Percentiles rank a stretch among this genome's conserved stretches.
phyloP scores from a whole-genome alignment of 2,329 filamentous ascomycete species.

The Stenocarpella maydis region DNA sequence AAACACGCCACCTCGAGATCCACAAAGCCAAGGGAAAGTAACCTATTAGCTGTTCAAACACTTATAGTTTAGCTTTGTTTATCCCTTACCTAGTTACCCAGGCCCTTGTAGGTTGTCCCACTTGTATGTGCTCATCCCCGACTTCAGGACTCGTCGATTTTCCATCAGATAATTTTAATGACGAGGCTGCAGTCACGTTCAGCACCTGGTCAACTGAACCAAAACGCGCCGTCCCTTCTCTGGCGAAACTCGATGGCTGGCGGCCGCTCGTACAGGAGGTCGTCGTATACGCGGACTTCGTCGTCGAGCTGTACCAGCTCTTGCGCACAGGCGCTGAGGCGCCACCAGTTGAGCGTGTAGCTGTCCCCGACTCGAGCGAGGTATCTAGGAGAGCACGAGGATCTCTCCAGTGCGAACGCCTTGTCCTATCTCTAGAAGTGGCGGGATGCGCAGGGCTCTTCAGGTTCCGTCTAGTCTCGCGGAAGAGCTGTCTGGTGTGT shows the following conservation, averaged over 20 bases:
- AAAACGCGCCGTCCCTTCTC: background rate
- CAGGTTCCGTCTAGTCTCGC: background rate
- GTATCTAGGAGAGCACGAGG: background rate
- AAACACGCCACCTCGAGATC: background rate
- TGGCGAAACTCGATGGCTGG: constrained; percentile 9
- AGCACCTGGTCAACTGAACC: background rate
- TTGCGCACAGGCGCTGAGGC: background rate
- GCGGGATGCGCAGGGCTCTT: background rate
- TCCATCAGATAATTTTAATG: background rate
- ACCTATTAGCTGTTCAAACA: no score
- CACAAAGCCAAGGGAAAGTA: background rate
- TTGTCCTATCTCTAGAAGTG: background rate
- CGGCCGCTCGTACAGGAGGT: background rate
- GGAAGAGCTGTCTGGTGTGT: constrained; percentile 11
- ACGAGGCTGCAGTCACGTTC: background rate
- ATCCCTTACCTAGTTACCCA: no score
- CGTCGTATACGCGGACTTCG: background rate
- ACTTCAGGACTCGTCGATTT: background rate
- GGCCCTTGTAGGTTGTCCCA: no score
- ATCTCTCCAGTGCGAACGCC: background rate
- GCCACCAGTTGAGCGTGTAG: background rate
- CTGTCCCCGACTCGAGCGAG: background rate
- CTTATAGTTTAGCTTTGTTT: no score
- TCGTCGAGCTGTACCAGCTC: constrained; percentile 1
- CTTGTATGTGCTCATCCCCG: background rate